phyloP scores from a whole-genome alignment of 169 alveolate genomes.

The Plasmodium ovale region DNA sequence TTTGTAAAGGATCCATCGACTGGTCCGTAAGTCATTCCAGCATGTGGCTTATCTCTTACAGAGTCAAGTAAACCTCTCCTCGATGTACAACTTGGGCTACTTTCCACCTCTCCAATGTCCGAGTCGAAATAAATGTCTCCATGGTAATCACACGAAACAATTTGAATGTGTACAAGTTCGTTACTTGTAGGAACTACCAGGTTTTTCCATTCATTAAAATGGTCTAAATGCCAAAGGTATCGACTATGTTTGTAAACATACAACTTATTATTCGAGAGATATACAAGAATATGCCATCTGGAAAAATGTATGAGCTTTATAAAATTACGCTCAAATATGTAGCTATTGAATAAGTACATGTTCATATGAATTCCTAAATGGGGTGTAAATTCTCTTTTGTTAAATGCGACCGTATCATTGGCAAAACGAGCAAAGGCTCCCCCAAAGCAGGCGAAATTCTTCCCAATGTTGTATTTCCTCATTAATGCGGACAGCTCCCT shows the following conservation, averaged over 20 bases:
- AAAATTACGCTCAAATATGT: constrained; percentile 5
- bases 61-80: too few species aligned
- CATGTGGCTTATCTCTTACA: background rate
- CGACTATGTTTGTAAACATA: constrained; percentile 48
- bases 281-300: constrained; percentile 66
- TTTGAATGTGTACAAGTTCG: constrained; percentile 38
- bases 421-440: constrained; percentile 51
- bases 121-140: constrained; percentile 49
- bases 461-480: constrained; percentile 21
- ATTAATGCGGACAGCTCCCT: background rate
- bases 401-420: constrained; percentile 28
- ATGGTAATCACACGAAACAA: constrained; percentile 43
- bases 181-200: constrained; percentile 16
- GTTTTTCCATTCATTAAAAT: constrained; percentile 56
- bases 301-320: constrained; percentile 51
- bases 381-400: constrained; percentile 18
- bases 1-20: background rate
- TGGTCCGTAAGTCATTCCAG: background rate
- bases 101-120: background rate
- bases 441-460: constrained; percentile 22
- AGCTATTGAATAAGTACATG: constrained; percentile 11
- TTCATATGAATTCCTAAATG: constrained; percentile 67
- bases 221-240: constrained; percentile 20
- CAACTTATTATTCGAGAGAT: constrained; percentile 32
- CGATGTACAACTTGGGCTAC: too few species aligned